Base-by-base conservation (phyloP, 2,329 filamentous ascomycete genomes). In the Westerdykella ornata region DNA sequence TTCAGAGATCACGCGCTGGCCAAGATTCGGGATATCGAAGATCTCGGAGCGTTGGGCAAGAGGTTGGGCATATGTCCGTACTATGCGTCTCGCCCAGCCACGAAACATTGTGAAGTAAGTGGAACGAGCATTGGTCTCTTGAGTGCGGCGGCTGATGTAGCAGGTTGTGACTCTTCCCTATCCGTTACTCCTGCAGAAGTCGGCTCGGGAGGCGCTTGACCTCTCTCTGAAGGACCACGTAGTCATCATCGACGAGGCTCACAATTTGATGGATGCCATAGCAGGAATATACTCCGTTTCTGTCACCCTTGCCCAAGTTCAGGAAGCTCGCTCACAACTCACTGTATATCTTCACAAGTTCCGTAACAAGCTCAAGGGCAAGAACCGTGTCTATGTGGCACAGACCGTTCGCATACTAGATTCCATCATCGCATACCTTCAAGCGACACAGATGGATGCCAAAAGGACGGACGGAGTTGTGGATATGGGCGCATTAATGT, bases 221-320 rank as follows among this genome's bases (percentile, higher is more conserved):
- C 81, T 98, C 33, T 90, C 84, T 17, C 68, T 98, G 7, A 88
- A 94, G 54, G 81, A 82, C 4, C 92, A 94, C 57, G 74, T 98
- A 0, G 81, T 98, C n/a, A 85, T 98, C 18, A 86, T 98, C 36
- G 92, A 98, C 53, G 92, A 98, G 70, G 92, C 92, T 0, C 92
- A 98, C 62, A 98, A 98, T 59, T 78, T 98, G 39, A 95, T 96
- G 84, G 89, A 96, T 62, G 88, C 90, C 0, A 87, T 98, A 35
- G 79, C 87, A 13, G 84, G 82, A 35, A 92, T 95, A 26, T 82
- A 96, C 61, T 89, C 89, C 0, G 80, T 87, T 0, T 80, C 85
- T 28, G 30, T 33, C 15, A 79, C 78, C 2, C 70, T 94, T 3
- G 70, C 71, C 18, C 88, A 96, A 47, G 70, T 97, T 14, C 78